phyloP scores from a whole-genome alignment of 2,329 filamentous ascomycete genomes.

The Fusarium compactum region DNA sequence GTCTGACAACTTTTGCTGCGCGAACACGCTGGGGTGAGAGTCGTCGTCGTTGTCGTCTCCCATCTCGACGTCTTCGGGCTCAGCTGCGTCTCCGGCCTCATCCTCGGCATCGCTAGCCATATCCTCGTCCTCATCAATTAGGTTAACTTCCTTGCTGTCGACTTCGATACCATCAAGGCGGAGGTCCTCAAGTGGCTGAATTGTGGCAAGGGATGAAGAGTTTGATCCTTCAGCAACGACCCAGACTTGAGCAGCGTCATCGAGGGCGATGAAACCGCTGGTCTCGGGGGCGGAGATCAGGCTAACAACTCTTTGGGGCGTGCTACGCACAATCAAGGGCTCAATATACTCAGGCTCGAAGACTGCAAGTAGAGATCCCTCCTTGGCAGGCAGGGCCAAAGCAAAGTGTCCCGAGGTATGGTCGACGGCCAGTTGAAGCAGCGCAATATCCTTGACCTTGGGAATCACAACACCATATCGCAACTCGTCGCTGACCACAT shows the following conservation, averaged over 20 bases:
- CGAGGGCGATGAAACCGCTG: constrained; percentile 80
- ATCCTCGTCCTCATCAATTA: constrained; percentile 58
- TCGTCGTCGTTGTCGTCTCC: constrained; percentile 62
- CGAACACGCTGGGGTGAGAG: constrained; percentile 70
- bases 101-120: constrained; percentile 58
- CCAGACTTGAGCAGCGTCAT: constrained; percentile 80
- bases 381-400: constrained; percentile 64
- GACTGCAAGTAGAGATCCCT: constrained; percentile 70
- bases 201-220: constrained; percentile 63
- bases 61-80: constrained; percentile 60
- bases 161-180: constrained; percentile 58
- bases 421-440: constrained; percentile 80
- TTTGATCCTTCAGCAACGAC: constrained; percentile 70
- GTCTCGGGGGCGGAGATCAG: constrained; percentile 73
- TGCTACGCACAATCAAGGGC: constrained; percentile 69
- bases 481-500: constrained; percentile 83
- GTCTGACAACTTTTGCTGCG: constrained; percentile 74
- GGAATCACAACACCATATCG: constrained; percentile 73
- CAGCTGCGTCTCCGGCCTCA: constrained; percentile 52
- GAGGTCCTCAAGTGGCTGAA: constrained; percentile 67
- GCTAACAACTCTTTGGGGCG: constrained; percentile 71
- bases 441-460: constrained; percentile 55
- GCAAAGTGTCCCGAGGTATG: constrained; percentile 73
- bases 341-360: constrained; percentile 72
- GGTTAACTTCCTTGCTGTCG: constrained; percentile 44